phyloP scores from a whole-genome alignment of 208 protist genomes.

The Acanthamoeba divionensis region DNA sequence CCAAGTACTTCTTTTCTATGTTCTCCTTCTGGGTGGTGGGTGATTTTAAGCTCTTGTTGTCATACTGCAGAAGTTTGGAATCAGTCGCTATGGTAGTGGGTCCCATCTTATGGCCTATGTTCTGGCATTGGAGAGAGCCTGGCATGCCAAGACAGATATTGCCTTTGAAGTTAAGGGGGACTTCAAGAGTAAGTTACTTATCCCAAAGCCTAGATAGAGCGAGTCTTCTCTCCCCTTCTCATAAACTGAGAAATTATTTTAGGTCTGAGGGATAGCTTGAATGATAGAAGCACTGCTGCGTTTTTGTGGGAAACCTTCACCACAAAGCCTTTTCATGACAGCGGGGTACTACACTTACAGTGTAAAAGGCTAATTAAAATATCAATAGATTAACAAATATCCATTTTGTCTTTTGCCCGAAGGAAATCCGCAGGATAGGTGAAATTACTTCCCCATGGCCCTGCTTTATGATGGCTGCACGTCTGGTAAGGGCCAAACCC shows the following conservation, averaged over 20 bases:
- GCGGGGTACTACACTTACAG: neutral
- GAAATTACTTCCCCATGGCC: slow-evolving; percentile 60
- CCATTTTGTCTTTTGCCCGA: neutral
- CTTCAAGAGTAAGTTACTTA: slow-evolving; percentile 53
- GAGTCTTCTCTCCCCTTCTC: neutral
- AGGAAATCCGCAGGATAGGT: slow-evolving; percentile 54
- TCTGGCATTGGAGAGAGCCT: slow-evolving; percentile 48
- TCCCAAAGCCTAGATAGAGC: no score
- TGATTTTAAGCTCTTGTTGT: neutral
- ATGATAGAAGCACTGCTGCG: slow-evolving; percentile 43
- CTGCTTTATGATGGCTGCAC: slow-evolving; percentile 56
- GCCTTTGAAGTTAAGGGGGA: slow-evolving; percentile 51
- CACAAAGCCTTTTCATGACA: slow-evolving; percentile 62
- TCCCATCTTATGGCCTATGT: slow-evolving; percentile 59
- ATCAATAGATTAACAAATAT: neutral
- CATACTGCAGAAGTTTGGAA: slow-evolving; percentile 58
- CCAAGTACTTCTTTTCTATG: slow-evolving; percentile 39
- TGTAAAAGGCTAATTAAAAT: neutral
- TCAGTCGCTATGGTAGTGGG: slow-evolving; percentile 37
- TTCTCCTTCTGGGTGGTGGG: no score
- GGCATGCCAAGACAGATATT: slow-evolving; percentile 47
- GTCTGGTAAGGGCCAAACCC: neutral
- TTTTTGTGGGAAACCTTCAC: slow-evolving; percentile 63
- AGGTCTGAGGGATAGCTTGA: slow-evolving; percentile 53
- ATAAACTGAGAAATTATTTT: neutral